Conservation (phyloP, 23 red algal genomes). For the Gracilaria vermiculophylla region DNA sequence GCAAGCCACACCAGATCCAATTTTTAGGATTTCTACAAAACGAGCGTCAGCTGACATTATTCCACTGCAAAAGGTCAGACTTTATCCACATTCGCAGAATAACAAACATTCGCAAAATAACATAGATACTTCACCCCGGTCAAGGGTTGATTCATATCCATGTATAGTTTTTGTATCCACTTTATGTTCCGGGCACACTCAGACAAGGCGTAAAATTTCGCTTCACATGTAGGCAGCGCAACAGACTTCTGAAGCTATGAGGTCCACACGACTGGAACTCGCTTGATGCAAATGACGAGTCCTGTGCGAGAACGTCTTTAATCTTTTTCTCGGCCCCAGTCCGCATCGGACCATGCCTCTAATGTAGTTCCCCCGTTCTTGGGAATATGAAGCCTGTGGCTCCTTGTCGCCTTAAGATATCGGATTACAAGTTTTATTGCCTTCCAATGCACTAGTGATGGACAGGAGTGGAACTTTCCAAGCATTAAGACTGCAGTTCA, state of each 20-base stretch:
- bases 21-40: no score
- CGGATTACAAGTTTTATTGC: not conserved
- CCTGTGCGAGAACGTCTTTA: not conserved
- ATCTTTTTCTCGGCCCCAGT: constrained; percentile 13
- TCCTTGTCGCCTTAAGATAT: not conserved
- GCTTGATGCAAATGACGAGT: not conserved
- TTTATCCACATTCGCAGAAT: no score
- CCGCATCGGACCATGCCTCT: not conserved
- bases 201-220: constrained; percentile 22
- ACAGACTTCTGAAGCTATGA: constrained; percentile 8
- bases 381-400: not conserved
- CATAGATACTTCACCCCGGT: no score
- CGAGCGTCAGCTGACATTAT: no score
- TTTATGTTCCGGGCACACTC: not conserved
- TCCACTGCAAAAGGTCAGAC: no score
- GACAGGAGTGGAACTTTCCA: not conserved
- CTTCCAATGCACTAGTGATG: not conserved
- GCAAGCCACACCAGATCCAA: no score
- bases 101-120: no score
- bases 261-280: not conserved
- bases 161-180: constrained; percentile 2
- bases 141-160: no score
- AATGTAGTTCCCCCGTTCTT: not conserved
- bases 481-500: constrained; percentile 11
- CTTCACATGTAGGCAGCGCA: constrained; percentile 19